phyloP scores from a whole-genome alignment of 139 green algal species.

The Chlamydomonas incerta region DNA sequence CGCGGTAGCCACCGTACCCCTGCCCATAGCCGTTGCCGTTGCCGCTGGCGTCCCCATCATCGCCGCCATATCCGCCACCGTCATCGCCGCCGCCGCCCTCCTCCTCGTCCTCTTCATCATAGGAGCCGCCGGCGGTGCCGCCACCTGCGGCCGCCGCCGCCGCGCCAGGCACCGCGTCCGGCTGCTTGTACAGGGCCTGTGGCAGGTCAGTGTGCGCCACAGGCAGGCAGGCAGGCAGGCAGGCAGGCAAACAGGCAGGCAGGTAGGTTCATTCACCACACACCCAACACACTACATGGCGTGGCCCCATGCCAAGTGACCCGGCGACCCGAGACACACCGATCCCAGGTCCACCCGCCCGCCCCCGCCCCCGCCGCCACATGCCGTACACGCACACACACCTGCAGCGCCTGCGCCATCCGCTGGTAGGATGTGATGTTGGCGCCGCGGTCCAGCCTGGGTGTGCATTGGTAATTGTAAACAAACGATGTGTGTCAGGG shows the following conservation, averaged over 20 bases:
- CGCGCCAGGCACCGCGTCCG: neutral
- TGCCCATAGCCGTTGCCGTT: neutral
- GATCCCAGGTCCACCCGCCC: too few relatives aligned
- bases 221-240: too few relatives aligned
- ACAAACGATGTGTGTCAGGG: too few relatives aligned
- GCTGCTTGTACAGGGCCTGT: neutral
- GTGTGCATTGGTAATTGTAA: too few relatives aligned
- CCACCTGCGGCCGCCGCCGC: neutral
- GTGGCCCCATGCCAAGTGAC: too few relatives aligned
- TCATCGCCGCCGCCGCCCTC: neutral
- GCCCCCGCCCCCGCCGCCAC: too few relatives aligned
- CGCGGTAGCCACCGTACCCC: neutral
- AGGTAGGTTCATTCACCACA: too few relatives aligned
- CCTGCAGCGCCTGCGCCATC: constrained; percentile 45
- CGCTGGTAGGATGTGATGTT: constrained; percentile 55
- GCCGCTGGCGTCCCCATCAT: neutral
- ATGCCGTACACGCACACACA: neutral
- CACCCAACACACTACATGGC: too few relatives aligned
- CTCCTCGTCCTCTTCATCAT: constrained; percentile 5
- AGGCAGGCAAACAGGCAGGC: too few relatives aligned
- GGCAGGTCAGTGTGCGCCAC: too few relatives aligned
- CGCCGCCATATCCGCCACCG: neutral
- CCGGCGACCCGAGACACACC: too few relatives aligned
- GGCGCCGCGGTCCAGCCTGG: constrained; percentile 55
- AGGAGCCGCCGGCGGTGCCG: neutral